phyloP scores from a whole-genome alignment of 1,284 basidiomycete genomes.

The Papiliotrema terrestris region DNA sequence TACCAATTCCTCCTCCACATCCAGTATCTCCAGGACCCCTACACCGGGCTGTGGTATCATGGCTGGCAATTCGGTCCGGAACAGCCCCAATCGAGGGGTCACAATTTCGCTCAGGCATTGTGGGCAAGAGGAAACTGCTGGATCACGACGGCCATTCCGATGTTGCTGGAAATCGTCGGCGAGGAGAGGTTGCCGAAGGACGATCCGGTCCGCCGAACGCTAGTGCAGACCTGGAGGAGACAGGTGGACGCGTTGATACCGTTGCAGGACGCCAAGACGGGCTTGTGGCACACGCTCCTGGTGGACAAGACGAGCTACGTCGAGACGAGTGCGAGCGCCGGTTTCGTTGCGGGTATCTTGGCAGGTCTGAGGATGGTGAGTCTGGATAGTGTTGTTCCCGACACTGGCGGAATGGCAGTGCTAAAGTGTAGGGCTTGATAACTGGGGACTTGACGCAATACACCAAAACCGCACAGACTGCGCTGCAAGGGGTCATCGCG shows the following conservation, averaged over 20 bases:
- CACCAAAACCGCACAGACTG: slow-evolving; percentile 52
- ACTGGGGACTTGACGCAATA: slow-evolving; percentile 49
- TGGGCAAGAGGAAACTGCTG: slow-evolving; percentile 67
- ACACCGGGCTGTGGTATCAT: slow-evolving; percentile 43
- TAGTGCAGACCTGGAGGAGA: slow-evolving; percentile 54
- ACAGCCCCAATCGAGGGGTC: slow-evolving; percentile 11
- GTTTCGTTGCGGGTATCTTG: slow-evolving; percentile 61
- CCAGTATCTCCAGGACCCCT: slow-evolving; percentile 37
- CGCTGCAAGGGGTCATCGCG: slow-evolving; percentile 56
- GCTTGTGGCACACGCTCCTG: slow-evolving; percentile 63
- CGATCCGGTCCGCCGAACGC: slow-evolving; percentile 54
- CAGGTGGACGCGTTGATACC: slow-evolving; percentile 59
- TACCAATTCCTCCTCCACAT: slow-evolving; percentile 58
- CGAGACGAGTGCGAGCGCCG: slow-evolving; percentile 60
- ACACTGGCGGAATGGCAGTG: not conserved
- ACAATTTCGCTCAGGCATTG: slow-evolving; percentile 55
- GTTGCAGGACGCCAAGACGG: slow-evolving; percentile 55
- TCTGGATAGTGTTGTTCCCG: not conserved
- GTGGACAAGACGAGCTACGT: slow-evolving; percentile 59
- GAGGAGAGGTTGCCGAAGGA: slow-evolving; percentile 34
- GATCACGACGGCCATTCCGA: slow-evolving; percentile 61
- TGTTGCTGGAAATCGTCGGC: slow-evolving; percentile 57
- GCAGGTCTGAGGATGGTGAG: slow-evolving; percentile 55
- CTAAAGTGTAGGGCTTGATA: slow-evolving; percentile 25
- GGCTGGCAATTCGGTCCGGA: slow-evolving; percentile 48